Conservation (phyloP, 495 filamentous ascomycete genomes). For the Cercophora samala region DNA sequence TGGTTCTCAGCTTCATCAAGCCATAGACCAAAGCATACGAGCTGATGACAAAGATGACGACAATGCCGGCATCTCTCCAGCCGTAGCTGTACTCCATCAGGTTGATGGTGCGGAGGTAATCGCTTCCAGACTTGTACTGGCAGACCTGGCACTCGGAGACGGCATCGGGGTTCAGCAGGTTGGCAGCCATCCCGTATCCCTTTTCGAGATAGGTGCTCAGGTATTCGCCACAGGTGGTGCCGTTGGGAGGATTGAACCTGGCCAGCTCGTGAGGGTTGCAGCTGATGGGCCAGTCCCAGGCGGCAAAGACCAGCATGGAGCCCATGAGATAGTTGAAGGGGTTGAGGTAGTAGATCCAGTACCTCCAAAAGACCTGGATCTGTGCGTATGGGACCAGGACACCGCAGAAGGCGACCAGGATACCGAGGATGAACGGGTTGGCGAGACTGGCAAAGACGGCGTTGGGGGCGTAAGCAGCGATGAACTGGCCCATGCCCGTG, state of each 20-base stretch:
- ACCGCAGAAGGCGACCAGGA: constrained; percentile 53
- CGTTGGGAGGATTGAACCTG: constrained; percentile 25
- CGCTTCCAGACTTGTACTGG: constrained; percentile 54
- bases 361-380: constrained; percentile 49
- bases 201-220: constrained; percentile 25
- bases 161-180: constrained; percentile 41
- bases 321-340: constrained; percentile 56
- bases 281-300: constrained; percentile 23
- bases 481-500: constrained; percentile 48
- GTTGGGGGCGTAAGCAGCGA: constrained; percentile 48
- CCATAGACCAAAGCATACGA: constrained; percentile 31
- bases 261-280: constrained; percentile 26
- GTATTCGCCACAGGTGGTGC: constrained; percentile 29
- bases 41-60: constrained; percentile 34
- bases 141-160: constrained; percentile 58
- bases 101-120: constrained; percentile 46
- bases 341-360: constrained; percentile 52
- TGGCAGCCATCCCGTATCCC: constrained; percentile 29
- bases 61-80: constrained; percentile 60
- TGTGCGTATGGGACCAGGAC: constrained; percentile 51
- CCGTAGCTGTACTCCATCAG: constrained; percentile 46
- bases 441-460: constrained; percentile 52
- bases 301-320: constrained; percentile 29
- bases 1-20: constrained; percentile 34
- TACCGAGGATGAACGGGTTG: constrained; percentile 50